Evolutionary conservation across 2,329 filamentous ascomycete genomes (phyloP), one percentile per base, ranked within the genome.

Genomic region (Polytolypa hystricis): DNA sequence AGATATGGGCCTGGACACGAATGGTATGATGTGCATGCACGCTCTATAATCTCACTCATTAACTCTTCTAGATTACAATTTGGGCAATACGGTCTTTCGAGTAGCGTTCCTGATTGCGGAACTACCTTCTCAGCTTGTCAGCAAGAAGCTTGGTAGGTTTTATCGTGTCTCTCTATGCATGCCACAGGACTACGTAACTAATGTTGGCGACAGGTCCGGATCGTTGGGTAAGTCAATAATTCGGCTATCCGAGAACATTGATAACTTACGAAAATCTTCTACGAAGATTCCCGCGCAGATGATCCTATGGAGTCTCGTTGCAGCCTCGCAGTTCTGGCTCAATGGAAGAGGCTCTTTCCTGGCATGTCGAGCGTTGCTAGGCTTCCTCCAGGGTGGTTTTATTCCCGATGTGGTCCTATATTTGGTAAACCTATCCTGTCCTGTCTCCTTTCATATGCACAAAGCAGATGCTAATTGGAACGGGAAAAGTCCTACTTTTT

Each of bases 111-210:
- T 77, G 6, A 48, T 57, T 9, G 64, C 70, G 0, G 71, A 75
- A 47, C 57, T 78, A 0, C 74, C 74, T 0, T 73, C 70, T 0
- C 73, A 77, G 47, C 54, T 78, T 17, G 58, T 76, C 26, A 65
- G 60, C 41, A 71, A 76, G 50, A 71, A 62, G 57, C 53, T 70
- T 4, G 55, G 30, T 18, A 25, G 21, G n/a, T 7, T 25, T n/a
- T n/a, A n/a, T n/a, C n/a, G n/a, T n/a, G n/a, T n/a, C n/a, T n/a
- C n/a, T n/a, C n/a, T n/a, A n/a, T n/a, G n/a, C n/a, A n/a, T n/a
- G n/a, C n/a, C n/a, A n/a, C n/a, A n/a, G n/a, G n/a, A n/a, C n/a
- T n/a, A n/a, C n/a, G n/a, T n/a, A n/a, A n/a, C n/a, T n/a, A n/a
- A n/a, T n/a, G n/a, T n/a, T n/a, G n/a, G n/a, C n/a, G 7, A 25